These are phyloP conservation scores for Dimargaris xerosporica DNA, from an alignment of 192 early-diverging fungal genomes.

Conservation along the genomic window DNA sequence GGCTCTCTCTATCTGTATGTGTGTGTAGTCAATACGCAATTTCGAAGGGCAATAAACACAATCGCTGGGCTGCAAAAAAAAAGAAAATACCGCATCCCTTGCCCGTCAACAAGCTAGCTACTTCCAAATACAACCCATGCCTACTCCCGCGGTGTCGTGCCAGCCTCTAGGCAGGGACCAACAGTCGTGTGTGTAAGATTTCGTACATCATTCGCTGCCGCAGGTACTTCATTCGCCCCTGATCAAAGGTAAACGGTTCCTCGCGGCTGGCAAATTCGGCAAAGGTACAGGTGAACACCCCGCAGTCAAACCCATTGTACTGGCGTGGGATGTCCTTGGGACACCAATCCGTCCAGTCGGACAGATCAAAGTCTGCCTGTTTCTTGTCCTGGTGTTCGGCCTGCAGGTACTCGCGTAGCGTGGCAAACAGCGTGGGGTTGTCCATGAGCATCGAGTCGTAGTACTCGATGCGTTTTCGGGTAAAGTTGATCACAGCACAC, in stretches of 20 bases:
- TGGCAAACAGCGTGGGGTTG: constrained; percentile 34
- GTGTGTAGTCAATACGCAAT: too few species aligned
- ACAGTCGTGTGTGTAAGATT: constrained; percentile 40
- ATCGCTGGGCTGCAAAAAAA: too few species aligned
- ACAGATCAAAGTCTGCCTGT: constrained; percentile 36
- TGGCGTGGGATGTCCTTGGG: constrained; percentile 71
- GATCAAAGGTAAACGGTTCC: constrained; percentile 51
- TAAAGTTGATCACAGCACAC: constrained; percentile 44
- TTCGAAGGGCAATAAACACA: too few species aligned
- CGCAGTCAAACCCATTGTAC: constrained; percentile 84
- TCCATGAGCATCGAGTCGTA: constrained; percentile 69
- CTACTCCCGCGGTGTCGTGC: too few species aligned
- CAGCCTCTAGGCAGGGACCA: constrained; percentile 16
- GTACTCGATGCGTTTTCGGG: constrained; percentile 45
- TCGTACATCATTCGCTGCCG: constrained; percentile 60
- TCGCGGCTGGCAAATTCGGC: constrained; percentile 54
- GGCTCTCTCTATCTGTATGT: too few species aligned
- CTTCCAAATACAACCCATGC: too few species aligned
- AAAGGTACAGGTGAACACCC: constrained; percentile 83
- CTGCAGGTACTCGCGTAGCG: constrained; percentile 49
- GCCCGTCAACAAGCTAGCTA: too few species aligned
- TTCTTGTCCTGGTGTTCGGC: constrained; percentile 63
- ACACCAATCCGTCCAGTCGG: constrained; percentile 47
- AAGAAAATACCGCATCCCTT: too few species aligned
- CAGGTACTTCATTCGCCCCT: constrained; percentile 52